Evolutionary conservation across 768 basidiomycete genomes (phyloP).

Genomic region (Mycena venus): DNA sequence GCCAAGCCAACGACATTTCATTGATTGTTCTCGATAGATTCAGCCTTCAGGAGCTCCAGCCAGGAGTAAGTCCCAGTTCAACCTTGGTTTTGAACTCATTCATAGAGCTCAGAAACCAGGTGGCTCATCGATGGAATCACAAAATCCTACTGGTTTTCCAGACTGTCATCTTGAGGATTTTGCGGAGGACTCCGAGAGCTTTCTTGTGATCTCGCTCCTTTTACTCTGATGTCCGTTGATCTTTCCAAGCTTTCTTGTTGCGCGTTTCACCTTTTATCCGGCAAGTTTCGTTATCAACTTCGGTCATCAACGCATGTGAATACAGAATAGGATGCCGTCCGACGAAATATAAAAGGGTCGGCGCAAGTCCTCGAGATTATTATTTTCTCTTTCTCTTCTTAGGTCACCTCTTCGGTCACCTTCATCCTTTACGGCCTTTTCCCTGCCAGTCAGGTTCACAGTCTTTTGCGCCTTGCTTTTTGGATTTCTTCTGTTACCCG

Average conservation of each 20-base stretch:
- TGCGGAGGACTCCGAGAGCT: too few relatives aligned
- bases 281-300: not conserved
- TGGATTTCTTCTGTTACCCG: constrained; percentile 8
- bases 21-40: too few relatives aligned
- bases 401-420: not conserved
- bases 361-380: not conserved
- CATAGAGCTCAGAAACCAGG: too few relatives aligned
- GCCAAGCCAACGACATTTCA: too few relatives aligned
- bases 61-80: too few relatives aligned
- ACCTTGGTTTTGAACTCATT: too few relatives aligned
- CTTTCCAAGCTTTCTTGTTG: not conserved
- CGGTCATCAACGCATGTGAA: not conserved
- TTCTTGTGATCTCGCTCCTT: too few relatives aligned
- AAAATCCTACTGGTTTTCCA: too few relatives aligned
- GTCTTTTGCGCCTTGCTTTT: constrained; percentile 11
- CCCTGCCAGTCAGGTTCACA: constrained; percentile 36
- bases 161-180: too few relatives aligned
- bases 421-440: constrained; percentile 14
- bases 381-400: constrained; percentile 8
- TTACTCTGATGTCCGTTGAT: not conserved
- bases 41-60: too few relatives aligned
- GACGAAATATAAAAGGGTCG: not conserved
- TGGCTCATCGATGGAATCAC: too few relatives aligned
- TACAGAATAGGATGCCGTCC: too few relatives aligned
- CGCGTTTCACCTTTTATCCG: not conserved